Evolutionary conservation across 768 basidiomycete species (phyloP), one percentile per base, ranked within the genome.

Genomic region (Amanita pseudoporphyria): DNA sequence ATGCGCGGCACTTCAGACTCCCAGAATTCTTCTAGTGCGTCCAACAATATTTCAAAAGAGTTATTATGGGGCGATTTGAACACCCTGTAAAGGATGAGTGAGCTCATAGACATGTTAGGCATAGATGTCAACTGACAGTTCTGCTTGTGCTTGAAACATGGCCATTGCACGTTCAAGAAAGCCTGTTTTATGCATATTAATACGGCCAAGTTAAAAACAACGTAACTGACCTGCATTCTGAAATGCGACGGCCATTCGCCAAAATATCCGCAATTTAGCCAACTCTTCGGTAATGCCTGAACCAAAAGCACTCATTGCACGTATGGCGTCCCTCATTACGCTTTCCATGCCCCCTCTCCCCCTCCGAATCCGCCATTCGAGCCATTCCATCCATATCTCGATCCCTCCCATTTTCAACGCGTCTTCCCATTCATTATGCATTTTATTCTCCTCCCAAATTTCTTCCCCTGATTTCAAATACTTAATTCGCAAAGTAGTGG

Each of bases 111-210:
- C 6, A 21, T 21, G 33, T 26, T 38, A 6, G 45, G 43, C 13
- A 22, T 10, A 38, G 40, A 46, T 41, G 30, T 21, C 13, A 19
- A 62, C 81, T 56, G 67, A 91, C 88, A 90, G 57, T 65, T 91
- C 89, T 13, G 82, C 78, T 63, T 92, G 86, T 9, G 86, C 87
- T 61, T 92, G 89, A 57, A 89, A 84, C 58, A 89, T 67, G 3
- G 87, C 87, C 47, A 72, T 79, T 10, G 84, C 82, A 42, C 83
- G 77, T 64, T 92, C 89, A 37, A 70, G 54, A 54, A 76, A 90
- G 10, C 88, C 87, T 90, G 13, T 28, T 36, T 33, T 22, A 58
- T 51, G 16, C 51, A 9, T 51, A 14, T 43, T n/a, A 28, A 48
- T 30, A 21, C 50, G 45, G 53, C 42, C 51, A 26, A 46, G 52